phyloP scores from a whole-genome alignment of 257 asterid species.

The Cinchona pubescens region DNA sequence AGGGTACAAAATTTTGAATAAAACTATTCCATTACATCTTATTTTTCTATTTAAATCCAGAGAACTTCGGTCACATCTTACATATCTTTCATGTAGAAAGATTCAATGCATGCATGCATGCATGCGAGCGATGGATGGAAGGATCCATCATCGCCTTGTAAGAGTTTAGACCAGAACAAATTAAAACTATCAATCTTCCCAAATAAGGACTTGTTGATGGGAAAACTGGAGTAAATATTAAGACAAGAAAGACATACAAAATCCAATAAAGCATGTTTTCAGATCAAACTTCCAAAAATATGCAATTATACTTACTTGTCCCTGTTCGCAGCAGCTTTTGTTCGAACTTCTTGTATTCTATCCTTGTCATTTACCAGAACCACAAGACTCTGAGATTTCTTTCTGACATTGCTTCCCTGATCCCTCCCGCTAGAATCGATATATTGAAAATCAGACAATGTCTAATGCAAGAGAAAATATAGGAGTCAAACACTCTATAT shows the following conservation, averaged over 20 bases:
- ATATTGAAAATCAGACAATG: slow-evolving; percentile 87
- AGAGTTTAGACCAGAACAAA: neutral
- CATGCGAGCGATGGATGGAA: too few species aligned
- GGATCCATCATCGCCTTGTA: too few species aligned
- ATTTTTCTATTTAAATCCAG: neutral
- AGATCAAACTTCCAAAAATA: neutral
- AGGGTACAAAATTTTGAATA: neutral
- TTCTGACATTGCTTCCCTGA: slow-evolving; percentile 92
- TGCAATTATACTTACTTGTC: slow-evolving; percentile 65
- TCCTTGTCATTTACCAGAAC: slow-evolving; percentile 94
- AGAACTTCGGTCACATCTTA: neutral
- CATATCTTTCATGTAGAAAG: too few species aligned
- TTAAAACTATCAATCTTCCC: neutral
- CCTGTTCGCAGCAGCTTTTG: slow-evolving; percentile 84
- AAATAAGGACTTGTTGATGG: neutral
- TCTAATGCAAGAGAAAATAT: slow-evolving; percentile 43
- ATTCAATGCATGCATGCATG: too few species aligned
- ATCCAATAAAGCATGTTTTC: neutral
- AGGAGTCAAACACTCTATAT: slow-evolving; percentile 15
- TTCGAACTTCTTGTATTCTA: slow-evolving; percentile 87
- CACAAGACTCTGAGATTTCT: slow-evolving; percentile 89
- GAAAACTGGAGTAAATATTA: neutral
- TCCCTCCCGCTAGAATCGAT: slow-evolving; percentile 93
- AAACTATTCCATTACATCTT: neutral
- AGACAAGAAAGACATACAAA: neutral